Evolutionary conservation across 176 grass and related monocot genomes (phyloP).

Genomic region (Echinochloa phyllopogon): DNA sequence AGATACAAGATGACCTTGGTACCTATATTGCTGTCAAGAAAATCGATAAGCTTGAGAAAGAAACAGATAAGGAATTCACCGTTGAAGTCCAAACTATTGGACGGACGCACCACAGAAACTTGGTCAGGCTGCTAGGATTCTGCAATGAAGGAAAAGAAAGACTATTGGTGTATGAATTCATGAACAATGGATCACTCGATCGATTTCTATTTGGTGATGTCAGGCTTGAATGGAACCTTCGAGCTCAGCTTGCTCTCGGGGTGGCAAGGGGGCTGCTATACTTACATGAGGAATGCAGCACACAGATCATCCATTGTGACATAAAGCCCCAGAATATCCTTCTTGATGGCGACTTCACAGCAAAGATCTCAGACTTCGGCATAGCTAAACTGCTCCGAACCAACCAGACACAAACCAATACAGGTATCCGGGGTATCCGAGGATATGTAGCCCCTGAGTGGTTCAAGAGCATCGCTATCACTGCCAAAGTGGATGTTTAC

Average conservation of each 20-base stretch:
- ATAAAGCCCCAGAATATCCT: constrained; percentile 60
- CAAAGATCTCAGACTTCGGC: constrained; percentile 56
- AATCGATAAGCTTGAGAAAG: constrained; percentile 40
- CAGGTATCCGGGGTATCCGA: constrained; percentile 50
- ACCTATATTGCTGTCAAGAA: constrained; percentile 55
- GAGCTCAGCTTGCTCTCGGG: constrained; percentile 37
- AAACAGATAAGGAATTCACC: constrained; percentile 60
- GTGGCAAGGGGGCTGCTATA: constrained; percentile 51
- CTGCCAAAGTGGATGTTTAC: constrained; percentile 49
- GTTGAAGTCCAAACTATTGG: constrained; percentile 60
- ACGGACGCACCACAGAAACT: constrained; percentile 55
- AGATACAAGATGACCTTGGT: not conserved
- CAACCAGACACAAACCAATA: constrained; percentile 51
- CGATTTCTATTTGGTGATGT: constrained; percentile 31
- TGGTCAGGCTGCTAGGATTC: constrained; percentile 58
- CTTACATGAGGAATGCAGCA: constrained; percentile 53
- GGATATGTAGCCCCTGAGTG: constrained; percentile 57
- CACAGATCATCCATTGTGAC: constrained; percentile 55
- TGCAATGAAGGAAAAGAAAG: constrained; percentile 59
- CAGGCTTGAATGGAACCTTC: constrained; percentile 41
- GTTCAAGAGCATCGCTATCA: constrained; percentile 51
- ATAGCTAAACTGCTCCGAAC: constrained; percentile 52
- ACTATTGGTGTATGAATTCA: constrained; percentile 61
- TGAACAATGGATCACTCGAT: constrained; percentile 53
- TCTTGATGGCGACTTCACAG: constrained; percentile 22